These are phyloP conservation scores for Glebionis coronaria DNA, from an alignment of 129 eudicot genomes.

Conservation along the genomic window DNA sequence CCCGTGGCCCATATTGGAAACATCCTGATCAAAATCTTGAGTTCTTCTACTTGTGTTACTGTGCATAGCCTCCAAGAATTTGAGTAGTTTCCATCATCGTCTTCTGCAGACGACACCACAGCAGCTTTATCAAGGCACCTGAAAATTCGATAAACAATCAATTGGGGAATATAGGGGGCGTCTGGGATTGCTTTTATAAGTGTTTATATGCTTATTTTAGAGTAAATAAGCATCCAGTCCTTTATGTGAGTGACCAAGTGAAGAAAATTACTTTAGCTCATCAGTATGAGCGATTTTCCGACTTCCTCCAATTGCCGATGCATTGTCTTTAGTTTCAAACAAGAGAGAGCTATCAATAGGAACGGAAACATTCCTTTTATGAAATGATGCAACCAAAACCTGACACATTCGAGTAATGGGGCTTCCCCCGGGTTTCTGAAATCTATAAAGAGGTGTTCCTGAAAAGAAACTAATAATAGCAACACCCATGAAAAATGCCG, in stretches of 20 bases:
- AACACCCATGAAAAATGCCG: slow-evolving; percentile 40
- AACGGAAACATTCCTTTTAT: slow-evolving; percentile 29
- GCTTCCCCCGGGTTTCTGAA: slow-evolving; percentile 55
- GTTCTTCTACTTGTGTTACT: slow-evolving; percentile 55
- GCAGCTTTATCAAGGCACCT: slow-evolving; percentile 60
- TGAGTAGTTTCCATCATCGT: slow-evolving; percentile 15
- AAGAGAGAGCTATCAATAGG: slow-evolving; percentile 38
- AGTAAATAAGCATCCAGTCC: neutral
- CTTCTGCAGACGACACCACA: slow-evolving; percentile 24
- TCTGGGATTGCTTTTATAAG: no score
- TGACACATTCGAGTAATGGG: slow-evolving; percentile 55
- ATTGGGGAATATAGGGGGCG: neutral
- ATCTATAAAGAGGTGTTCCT: slow-evolving; percentile 55
- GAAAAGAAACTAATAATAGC: slow-evolving; percentile 42
- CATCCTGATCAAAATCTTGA: slow-evolving; percentile 46
- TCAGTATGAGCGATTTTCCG: slow-evolving; percentile 35
- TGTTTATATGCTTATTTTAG: no score
- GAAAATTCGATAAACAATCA: neutral
- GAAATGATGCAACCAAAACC: slow-evolving; percentile 56
- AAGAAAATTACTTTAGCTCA: slow-evolving; percentile 20
- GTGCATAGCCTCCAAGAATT: slow-evolving; percentile 45
- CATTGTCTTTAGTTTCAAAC: slow-evolving; percentile 37
- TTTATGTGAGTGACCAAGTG: no score
- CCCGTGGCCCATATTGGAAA: slow-evolving; percentile 65
- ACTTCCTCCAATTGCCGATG: slow-evolving; percentile 27